Evolutionary conservation across 192 early-diverging fungal genomes (phyloP).

Genomic region (Backusella morwellensis): DNA sequence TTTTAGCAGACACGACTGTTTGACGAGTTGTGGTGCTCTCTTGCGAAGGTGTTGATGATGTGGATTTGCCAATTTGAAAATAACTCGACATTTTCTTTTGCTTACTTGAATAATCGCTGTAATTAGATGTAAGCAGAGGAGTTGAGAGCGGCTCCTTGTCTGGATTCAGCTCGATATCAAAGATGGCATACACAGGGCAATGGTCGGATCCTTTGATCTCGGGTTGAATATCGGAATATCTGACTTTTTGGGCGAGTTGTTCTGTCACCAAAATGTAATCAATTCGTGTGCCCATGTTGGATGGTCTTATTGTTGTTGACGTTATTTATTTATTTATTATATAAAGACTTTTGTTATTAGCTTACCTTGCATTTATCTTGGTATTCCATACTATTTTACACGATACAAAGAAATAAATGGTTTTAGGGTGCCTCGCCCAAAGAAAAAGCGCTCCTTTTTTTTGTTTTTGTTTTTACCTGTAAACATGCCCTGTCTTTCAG

Average conservation of each 20-base stretch:
- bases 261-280: conserved; percentile 68
- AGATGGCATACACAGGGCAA: conserved; percentile 59
- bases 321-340: conserved; percentile 11
- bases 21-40: background rate
- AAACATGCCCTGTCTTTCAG: conserved; percentile 47
- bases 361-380: conserved; percentile 62
- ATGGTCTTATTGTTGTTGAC: background rate
- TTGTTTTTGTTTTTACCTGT: conserved; percentile 39
- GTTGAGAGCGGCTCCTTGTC: background rate
- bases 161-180: background rate
- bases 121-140: background rate
- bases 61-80: background rate
- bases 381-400: conserved; percentile 67
- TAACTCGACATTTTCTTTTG: background rate
- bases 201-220: conserved; percentile 77
- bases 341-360: background rate
- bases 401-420: background rate
- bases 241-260: conserved; percentile 57
- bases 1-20: too few relatives aligned
- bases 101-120: background rate
- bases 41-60: background rate
- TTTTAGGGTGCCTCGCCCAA: too few relatives aligned
- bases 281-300: conserved; percentile 59
- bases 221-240: conserved; percentile 54
- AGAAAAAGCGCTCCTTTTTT: background rate